Conservation (phyloP, 208 protist species). For the Naegleria gruberi region DNA sequence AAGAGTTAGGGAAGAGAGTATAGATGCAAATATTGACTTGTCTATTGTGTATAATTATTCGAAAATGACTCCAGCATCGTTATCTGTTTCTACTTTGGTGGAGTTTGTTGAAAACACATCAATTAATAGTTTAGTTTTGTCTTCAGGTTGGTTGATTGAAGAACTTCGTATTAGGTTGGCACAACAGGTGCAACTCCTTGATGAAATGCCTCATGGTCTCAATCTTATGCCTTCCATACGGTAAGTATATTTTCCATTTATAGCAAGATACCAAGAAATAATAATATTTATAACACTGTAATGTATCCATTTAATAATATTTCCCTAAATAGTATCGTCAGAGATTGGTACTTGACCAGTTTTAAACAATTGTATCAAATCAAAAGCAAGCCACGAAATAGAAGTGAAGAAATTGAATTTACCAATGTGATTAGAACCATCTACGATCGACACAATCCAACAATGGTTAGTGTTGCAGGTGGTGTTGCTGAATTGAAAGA, state of each 20-base stretch:
- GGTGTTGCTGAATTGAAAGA: conserved; percentile 1
- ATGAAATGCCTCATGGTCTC: neutral
- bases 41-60: too few species aligned
- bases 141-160: neutral
- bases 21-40: too few species aligned
- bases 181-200: neutral
- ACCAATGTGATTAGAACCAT: neutral
- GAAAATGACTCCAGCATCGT: too few species aligned
- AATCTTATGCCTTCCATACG: neutral
- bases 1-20: too few species aligned
- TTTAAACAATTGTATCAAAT: neutral
- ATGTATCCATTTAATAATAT: too few species aligned
- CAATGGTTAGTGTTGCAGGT: neutral
- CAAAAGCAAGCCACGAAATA: neutral
- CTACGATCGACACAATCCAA: neutral
- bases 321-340: neutral
- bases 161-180: neutral
- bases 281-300: too few species aligned
- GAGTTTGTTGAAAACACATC: too few species aligned
- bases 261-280: too few species aligned
- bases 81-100: too few species aligned
- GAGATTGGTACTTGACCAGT: neutral
- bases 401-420: neutral
- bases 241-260: too few species aligned
- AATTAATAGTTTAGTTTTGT: too few species aligned